Conservation (phyloP, 208 protist species). For the Leishmania guyanensis region DNA sequence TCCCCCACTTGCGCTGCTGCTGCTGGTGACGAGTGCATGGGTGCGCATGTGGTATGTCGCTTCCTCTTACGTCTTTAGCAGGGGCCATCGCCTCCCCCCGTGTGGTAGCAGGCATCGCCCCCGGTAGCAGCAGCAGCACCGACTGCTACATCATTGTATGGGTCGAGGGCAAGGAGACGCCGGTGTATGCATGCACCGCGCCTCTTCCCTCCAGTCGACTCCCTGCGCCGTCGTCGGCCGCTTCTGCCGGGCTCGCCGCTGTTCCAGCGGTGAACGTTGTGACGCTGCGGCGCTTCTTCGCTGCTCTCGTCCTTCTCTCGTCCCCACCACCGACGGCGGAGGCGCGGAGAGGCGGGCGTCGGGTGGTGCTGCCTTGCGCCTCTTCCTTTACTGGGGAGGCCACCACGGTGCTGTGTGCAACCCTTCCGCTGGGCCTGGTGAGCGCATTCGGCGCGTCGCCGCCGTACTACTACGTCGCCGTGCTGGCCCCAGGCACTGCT, state of each 20-base stretch:
- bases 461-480: conserved; percentile 8
- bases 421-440: conserved; percentile 1
- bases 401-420: not conserved
- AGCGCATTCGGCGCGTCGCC: conserved; percentile 1
- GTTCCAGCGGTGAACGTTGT: conserved; percentile 4
- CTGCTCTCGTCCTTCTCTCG: conserved; percentile 13
- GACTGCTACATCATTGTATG: conserved; percentile 22
- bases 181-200: conserved; percentile 11
- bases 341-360: not conserved
- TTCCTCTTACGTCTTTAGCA: not conserved
- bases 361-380: not conserved
- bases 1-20: not conserved
- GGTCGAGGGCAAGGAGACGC: conserved; percentile 8
- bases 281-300: conserved; percentile 15
- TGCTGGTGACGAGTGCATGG: not conserved
- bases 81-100: not conserved
- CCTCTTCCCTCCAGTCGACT: not conserved
- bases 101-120: not conserved
- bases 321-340: not conserved
- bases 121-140: not conserved
- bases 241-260: not conserved
- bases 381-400: not conserved
- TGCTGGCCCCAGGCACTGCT: not conserved
- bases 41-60: not conserved
- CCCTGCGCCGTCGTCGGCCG: not conserved